Base-by-base conservation (phyloP, 305 asterid species). In the Euphrasia arctica region DNA sequence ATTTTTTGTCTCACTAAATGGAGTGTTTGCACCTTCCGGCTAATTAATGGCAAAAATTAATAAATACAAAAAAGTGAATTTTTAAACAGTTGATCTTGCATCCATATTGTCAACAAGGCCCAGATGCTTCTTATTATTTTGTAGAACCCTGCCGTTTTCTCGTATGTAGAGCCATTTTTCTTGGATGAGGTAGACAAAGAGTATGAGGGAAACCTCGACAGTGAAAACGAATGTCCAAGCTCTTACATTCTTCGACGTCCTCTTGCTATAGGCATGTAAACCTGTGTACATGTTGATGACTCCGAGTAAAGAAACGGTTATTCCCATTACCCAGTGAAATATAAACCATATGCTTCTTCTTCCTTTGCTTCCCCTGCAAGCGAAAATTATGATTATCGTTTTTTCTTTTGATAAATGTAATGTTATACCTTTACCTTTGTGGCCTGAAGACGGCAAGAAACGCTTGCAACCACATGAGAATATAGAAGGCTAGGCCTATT, bases 291-390 rank as follows among this genome's bases (percentile, higher is more conserved):
- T 69, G 68, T 78, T 80, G 75, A 83, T 74, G 5, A 85, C 62
- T 78, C 88, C 92, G 54, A 85, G 78, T 29, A 83, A 63, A 58
- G 83, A 76, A 70, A 81, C 83, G 18, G 74, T 41, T 62, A 72
- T 63, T 63, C 95, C 95, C 57, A 85, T 59, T 51, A 87, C 71
- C 88, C 92, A 87, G 79, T 87, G 95, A 52, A 76, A 72, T 31
- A 72, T 63, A 65, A 72, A 81, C 95, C 95, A 85, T 3, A 67
- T 27, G 60, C 80, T 74, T 59, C 92, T 81, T 63, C 79, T 18
- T 18, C 22, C 70, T 60, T 77, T 81, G 73, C 75, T 78, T 51
- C 83, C 91, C 79, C 95, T 87, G 75, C 55, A 65, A 5, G 70
- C 51, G 14, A 67, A 18, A n/a, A 66, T 27, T 11, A 5, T 5